phyloP scores from a whole-genome alignment of 139 green algal species.

The Marvania coccoides region DNA sequence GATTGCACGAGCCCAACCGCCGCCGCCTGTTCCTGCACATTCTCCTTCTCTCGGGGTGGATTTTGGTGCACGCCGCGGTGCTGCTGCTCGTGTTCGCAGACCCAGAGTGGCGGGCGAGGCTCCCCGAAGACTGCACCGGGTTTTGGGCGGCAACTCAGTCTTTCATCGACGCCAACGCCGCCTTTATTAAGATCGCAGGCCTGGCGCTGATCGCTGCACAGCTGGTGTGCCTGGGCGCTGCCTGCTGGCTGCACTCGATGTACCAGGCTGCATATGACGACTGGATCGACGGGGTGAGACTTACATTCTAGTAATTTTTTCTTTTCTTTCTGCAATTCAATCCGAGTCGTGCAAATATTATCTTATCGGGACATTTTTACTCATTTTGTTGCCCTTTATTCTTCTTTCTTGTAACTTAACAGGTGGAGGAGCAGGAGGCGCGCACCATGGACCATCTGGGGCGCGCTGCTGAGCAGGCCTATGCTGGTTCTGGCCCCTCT shows the following conservation, averaged over 20 bases:
- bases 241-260: slow-evolving; percentile 11
- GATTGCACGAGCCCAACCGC: background rate
- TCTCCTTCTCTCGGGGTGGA: background rate
- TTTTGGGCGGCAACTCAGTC: background rate
- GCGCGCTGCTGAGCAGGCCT: background rate
- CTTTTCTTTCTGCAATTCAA: too few relatives aligned
- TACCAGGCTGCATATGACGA: slow-evolving; percentile 7
- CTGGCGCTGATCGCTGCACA: background rate
- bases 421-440: background rate
- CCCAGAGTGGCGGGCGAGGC: background rate
- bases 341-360: too few relatives aligned
- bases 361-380: too few relatives aligned
- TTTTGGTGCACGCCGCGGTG: background rate
- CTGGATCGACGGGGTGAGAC: slow-evolving; percentile 1
- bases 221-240: background rate
- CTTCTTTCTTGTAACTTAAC: too few relatives aligned
- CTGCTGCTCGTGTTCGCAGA: slow-evolving; percentile 4
- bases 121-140: background rate
- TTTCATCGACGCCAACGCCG: background rate
- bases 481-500: background rate
- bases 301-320: too few relatives aligned
- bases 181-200: background rate
- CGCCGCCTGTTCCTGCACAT: background rate
- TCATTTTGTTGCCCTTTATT: too few relatives aligned
- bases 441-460: background rate